Percentiles rank a stretch among this genome's conserved stretches.
Evolutionary conservation across 2,329 filamentous ascomycete species (phyloP).

Genomic region (Iodosphaeria phyllophila): DNA sequence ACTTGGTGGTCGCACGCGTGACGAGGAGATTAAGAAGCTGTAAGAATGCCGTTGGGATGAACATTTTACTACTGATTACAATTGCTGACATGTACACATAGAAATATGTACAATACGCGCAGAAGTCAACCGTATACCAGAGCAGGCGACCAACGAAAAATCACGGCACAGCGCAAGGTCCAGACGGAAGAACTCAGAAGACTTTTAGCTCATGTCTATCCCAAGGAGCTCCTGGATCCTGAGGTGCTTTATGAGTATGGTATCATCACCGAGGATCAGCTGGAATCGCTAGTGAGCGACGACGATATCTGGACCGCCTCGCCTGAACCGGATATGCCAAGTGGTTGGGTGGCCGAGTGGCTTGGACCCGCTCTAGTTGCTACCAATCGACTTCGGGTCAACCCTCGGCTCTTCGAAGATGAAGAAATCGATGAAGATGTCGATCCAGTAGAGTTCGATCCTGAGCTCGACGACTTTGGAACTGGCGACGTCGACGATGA

Average conservation of each 20-base stretch:
- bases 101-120: no score
- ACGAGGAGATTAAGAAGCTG: constrained; percentile 42
- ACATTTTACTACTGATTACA: constrained; percentile 6
- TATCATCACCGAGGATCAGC: constrained; percentile 44
- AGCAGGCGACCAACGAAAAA: constrained; percentile 8
- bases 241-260: constrained; percentile 31
- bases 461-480: constrained; percentile 15
- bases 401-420: constrained; percentile 10
- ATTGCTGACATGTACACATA: no score
- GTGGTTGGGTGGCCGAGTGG: constrained; percentile 30
- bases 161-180: constrained; percentile 12
- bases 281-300: constrained; percentile 35
- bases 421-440: constrained; percentile 31
- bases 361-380: no score
- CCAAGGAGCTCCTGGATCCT: constrained; percentile 28
- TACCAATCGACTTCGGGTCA: no score
- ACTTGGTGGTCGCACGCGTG: constrained; percentile 49
- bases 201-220: constrained; percentile 20
- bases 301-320: constrained; percentile 9
- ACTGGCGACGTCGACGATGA: constrained; percentile 16
- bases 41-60: constrained; percentile 45
- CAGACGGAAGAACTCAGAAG: constrained; percentile 18
- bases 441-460: constrained; percentile 29
- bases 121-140: no score
- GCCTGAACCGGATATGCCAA: constrained; percentile 5